Base-by-base conservation (phyloP, 768 basidiomycete genomes). In the Sarcodon aspratus region DNA sequence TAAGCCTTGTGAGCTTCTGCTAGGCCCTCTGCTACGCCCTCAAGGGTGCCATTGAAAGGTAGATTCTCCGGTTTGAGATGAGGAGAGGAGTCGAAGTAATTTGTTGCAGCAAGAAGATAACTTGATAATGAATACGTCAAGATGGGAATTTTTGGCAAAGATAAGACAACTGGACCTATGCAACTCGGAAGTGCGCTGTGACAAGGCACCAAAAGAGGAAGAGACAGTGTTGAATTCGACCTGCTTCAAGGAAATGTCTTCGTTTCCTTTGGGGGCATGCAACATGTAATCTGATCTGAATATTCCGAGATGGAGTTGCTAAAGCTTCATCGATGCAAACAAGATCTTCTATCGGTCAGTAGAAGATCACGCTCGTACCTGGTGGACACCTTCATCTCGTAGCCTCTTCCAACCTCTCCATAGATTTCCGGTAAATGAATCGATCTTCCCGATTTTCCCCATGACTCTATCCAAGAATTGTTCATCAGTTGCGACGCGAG, bases 141-240 rank as follows among this genome's bases (percentile, higher is more conserved):
- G 37, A 21, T 13, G 7, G 36, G 17, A 37, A 5, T 32, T 7
- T 11, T 7, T 11, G 9, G 13, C 11, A 34, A 44, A 31, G 31
- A 33, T 17, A 36, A 11, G 5, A 36, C 15, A 4, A 11, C 48
- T 68, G 45, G 55, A 92, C 90, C 81, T 73, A 65, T 98, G 95
- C 60, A 97, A 62, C 18, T 78, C 76, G 3, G 84, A 72, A 9
- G 73, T 69, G 35, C 70, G 72, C 53, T 86, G 71, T 0, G 87
- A 87, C 11, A 97, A 70, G 1, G 81, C 59, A 0, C 92, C 95
- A 62, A 97, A 95, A 0, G 92, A 93, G 0, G 83, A 79, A 2
- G 93, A 90, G 53, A 97, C 94, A 8, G 95, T 96, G 61, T 99
- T 99, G 68, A 97, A 96, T 63, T 99, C 95, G 37, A 98, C 95